A percentile compares a stretch with the other conserved stretches of the same genome.
Evolutionary conservation across 306 rosid genomes (phyloP).

Genomic region (Medicago truncatula): MtrunA17r5.0-ANR NC_053045.1:25207001-25207500

Average conservation of each 20-base stretch:
- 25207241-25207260: neutral
- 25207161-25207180: too few species aligned
- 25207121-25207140: neutral
- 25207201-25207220: neutral
- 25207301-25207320: neutral
- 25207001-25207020: too few species aligned
- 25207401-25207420: too few species aligned
- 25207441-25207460: too few species aligned
- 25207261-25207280: neutral
- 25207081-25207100: neutral
- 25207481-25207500: too few species aligned
- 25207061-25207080: neutral
- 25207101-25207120: neutral
- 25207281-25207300: neutral
- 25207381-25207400: too few species aligned
- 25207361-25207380: too few species aligned
- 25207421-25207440: too few species aligned
- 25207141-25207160: neutral
- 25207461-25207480: too few species aligned
- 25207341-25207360: too few species aligned
- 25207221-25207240: neutral
- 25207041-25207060: neutral
- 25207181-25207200: neutral
- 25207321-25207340: too few species aligned
- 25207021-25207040: neutral